phyloP scores from a whole-genome alignment of 495 filamentous ascomycete genomes.

The Hypoxylon lienhwacheense region DNA sequence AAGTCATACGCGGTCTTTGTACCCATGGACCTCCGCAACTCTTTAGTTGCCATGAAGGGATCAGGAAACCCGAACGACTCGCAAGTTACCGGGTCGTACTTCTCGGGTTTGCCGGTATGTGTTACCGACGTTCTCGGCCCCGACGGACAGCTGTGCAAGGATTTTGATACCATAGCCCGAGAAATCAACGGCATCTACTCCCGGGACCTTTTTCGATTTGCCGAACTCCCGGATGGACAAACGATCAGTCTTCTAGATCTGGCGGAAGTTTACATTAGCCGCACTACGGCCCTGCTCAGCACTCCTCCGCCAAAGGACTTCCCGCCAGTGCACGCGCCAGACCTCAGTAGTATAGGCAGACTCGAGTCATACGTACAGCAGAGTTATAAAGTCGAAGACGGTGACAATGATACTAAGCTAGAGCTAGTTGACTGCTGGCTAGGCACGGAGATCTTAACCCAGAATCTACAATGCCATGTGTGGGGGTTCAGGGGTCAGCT shows the following conservation, averaged over 20 bases:
- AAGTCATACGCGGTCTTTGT: conserved; percentile 22
- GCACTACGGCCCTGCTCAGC: conserved; percentile 14
- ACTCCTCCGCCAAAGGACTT: conserved; percentile 5
- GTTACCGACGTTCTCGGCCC: conserved; percentile 12
- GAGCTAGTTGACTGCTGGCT: conserved; percentile 35
- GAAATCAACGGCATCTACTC: conserved; percentile 14
- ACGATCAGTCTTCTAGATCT: conserved; percentile 7
- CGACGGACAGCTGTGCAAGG: not conserved
- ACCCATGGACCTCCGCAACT: conserved; percentile 24
- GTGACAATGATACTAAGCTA: not conserved
- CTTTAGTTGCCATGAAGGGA: not conserved
- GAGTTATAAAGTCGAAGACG: not conserved
- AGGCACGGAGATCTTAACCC: conserved; percentile 25
- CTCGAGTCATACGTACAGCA: conserved; percentile 24
- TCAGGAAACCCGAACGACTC: not conserved
- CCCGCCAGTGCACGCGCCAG: conserved; percentile 23
- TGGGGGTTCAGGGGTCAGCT: conserved; percentile 33
- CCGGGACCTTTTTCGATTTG: not conserved
- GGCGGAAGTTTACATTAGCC: conserved; percentile 12
- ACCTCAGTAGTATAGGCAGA: conserved; percentile 32
- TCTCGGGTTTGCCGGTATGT: conserved; percentile 31
- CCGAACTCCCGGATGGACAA: not conserved
- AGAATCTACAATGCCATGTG: conserved; percentile 21
- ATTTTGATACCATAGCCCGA: conserved; percentile 14
- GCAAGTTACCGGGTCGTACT: conserved; percentile 13